Conservation (phyloP, 495 filamentous ascomycete genomes). For the Cladorrhinum samala region DNA sequence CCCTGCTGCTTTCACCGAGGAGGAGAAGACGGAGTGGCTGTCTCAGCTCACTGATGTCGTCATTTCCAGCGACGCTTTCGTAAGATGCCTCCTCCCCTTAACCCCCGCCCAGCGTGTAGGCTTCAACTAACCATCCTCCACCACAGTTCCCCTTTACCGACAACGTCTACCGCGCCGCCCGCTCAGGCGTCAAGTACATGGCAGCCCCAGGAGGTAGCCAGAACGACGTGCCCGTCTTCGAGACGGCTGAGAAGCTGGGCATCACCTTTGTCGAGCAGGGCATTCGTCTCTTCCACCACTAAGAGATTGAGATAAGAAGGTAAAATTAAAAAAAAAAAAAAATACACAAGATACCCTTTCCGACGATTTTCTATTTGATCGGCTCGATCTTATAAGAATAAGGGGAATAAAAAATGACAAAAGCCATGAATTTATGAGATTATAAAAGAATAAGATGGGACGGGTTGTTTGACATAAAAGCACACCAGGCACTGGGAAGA, state of each 20-base stretch:
- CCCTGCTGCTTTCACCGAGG: conserved; percentile 71
- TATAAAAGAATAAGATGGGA: no score
- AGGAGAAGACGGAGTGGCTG: conserved; percentile 82
- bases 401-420: no score
- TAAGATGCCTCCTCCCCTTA: conserved; percentile 40
- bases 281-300: conserved; percentile 85
- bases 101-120: no score
- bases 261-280: conserved; percentile 90
- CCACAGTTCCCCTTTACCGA: conserved; percentile 91
- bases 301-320: conserved; percentile 20
- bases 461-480: no score
- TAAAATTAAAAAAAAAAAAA: not conserved
- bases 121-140: not conserved
- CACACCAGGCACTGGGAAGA: no score
- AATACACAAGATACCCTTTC: conserved; percentile 13
- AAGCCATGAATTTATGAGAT: no score
- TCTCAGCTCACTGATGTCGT: conserved; percentile 73
- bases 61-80: conserved; percentile 90
- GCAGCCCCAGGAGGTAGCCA: conserved; percentile 90
- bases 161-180: conserved; percentile 85
- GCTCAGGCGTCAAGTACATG: conserved; percentile 91
- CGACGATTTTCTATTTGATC: no score
- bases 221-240: conserved; percentile 82
- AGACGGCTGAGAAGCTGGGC: conserved; percentile 86
- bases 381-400: no score